Percentiles rank a stretch among this genome's conserved stretches.
Conservation (phyloP, 2,329 filamentous ascomycete genomes). For the Botrytis byssoidea region DNA sequence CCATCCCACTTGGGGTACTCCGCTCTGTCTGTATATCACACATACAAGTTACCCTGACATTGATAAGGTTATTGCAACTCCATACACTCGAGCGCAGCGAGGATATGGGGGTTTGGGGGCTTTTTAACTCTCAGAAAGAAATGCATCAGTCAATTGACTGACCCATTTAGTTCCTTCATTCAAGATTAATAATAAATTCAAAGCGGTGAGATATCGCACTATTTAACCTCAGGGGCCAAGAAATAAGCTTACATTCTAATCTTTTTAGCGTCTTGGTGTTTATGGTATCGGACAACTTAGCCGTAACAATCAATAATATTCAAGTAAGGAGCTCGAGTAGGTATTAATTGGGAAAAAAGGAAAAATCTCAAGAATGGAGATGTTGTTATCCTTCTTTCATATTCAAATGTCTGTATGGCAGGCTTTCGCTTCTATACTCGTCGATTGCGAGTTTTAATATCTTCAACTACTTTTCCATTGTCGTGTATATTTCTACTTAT, state of each 20-base stretch:
- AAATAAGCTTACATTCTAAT: not conserved
- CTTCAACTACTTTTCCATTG: constrained; percentile 26
- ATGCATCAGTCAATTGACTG: accelerated
- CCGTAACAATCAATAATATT: not conserved
- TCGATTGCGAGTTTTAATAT: constrained; percentile 26
- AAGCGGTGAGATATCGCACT: not conserved
- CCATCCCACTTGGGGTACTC: not conserved
- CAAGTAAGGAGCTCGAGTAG: not conserved
- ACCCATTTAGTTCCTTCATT: not conserved
- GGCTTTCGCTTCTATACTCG: constrained; percentile 29
- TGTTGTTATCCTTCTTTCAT: not conserved
- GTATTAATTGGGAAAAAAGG: not conserved
- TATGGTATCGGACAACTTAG: not conserved
- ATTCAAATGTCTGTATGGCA: constrained; percentile 25
- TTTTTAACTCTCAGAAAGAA: too few species aligned
- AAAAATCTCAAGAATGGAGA: not conserved
- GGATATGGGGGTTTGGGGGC: not conserved
- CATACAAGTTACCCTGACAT: not conserved
- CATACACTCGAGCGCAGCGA: not conserved
- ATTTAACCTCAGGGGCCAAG: not conserved
- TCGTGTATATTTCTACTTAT: constrained; percentile 25
- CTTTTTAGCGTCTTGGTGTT: constrained; percentile 14
- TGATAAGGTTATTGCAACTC: not conserved
- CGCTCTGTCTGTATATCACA: not conserved
- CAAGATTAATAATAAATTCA: not conserved